Conservation (phyloP, 768 basidiomycete genomes). For the Termitomyces heimii region DNA sequence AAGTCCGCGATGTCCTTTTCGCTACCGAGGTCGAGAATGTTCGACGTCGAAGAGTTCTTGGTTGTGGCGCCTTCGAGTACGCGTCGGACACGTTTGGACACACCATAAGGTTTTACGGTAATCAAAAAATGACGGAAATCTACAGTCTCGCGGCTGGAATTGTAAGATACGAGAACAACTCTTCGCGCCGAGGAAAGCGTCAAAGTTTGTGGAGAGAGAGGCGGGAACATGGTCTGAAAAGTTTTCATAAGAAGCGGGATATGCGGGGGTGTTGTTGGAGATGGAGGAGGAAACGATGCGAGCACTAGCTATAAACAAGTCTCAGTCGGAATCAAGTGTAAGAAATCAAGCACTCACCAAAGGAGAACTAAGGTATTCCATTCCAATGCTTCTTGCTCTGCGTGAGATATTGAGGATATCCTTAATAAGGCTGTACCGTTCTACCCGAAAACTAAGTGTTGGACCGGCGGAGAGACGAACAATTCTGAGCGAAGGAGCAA, state of each 20-base stretch:
- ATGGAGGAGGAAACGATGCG: slow-evolving; percentile 76
- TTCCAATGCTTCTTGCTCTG: slow-evolving; percentile 67
- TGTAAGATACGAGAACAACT: slow-evolving; percentile 91
- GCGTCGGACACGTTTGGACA: slow-evolving; percentile 85
- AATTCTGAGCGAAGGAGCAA: slow-evolving; percentile 83
- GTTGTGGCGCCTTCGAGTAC: slow-evolving; percentile 61
- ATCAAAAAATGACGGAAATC: slow-evolving; percentile 95
- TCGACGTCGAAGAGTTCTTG: slow-evolving; percentile 26
- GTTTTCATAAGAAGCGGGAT: slow-evolving; percentile 90
- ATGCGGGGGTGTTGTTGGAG: slow-evolving; percentile 73
- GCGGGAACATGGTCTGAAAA: slow-evolving; percentile 95
- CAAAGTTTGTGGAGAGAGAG: slow-evolving; percentile 77
- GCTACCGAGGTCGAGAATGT: slow-evolving; percentile 73
- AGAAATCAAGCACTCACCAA: slow-evolving; percentile 47
- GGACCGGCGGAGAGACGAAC: slow-evolving; percentile 87
- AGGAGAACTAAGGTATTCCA: slow-evolving; percentile 90
- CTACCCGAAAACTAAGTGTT: slow-evolving; percentile 87
- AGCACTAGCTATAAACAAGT: slow-evolving; percentile 69
- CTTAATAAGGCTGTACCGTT: slow-evolving; percentile 88
- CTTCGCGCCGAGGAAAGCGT: slow-evolving; percentile 86
- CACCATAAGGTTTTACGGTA: slow-evolving; percentile 90
- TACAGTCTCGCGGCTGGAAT: slow-evolving; percentile 76
- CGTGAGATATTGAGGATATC: slow-evolving; percentile 66
- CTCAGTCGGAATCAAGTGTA: background rate
- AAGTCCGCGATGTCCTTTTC: slow-evolving; percentile 97